Evolutionary conservation across 306 rosid genomes (phyloP), one percentile per base, ranked within the genome.

Genomic region (Inga laurina): DNA sequence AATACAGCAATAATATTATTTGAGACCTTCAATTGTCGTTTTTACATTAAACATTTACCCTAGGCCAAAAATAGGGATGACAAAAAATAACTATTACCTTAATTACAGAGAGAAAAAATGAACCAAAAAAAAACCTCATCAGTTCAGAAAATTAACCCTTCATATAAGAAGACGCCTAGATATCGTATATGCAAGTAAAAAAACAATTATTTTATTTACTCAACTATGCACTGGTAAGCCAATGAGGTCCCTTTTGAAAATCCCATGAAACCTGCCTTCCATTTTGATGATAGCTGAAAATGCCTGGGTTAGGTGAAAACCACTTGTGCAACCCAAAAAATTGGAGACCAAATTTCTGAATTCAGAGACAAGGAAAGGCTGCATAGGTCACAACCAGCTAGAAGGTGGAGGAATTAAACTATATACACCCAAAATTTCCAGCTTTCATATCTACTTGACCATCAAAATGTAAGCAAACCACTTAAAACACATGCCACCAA

Each of bases 111-210:
- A 49, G 32, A 70, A 44, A 77, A 82, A 41, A 66, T 10, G 14
- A 72, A 44, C 39, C 52, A 37, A 39, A 49, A 64, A 83, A 85
- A 79, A 79, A 45, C 84, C 64, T 24, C 51, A 67, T 15, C 78
- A 22, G 37, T 27, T 21, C 41, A 30, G 70, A 64, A 64, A 57
- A 57, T 8, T 7, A 57, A 57, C 64, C 11, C 64, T 57, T n/a
- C 4, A 57, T 54, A 54, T 19, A 57, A 57, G 62, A 56, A n/a
- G 27, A 57, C 12, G 30, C n/a, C 27, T 57, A 21, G 1, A 57
- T 57, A 57, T 57, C 8, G 13, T 57, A 57, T 57, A 57, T 21
- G 64, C 64, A 57, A 57, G 24, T 21, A n/a, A 2, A 57, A 19
- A 21, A 21, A 19, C 2, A 57, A 8, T 2, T n/a, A 8, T 57